phyloP scores from a whole-genome alignment of 495 filamentous ascomycete species.

The Talaromyces proteolyticus region DNA sequence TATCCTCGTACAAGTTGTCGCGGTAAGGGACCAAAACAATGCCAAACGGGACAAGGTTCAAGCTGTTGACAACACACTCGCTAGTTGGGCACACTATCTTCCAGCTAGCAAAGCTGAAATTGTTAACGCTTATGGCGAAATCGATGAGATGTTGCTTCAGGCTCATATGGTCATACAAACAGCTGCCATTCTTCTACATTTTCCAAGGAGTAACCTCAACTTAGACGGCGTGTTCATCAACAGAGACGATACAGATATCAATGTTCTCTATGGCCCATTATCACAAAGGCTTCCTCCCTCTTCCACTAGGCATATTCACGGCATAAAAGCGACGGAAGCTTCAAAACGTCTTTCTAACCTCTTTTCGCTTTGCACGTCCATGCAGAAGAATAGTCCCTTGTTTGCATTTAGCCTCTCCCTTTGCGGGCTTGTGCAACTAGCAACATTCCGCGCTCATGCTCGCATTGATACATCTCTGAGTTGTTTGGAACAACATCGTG shows the following conservation, averaged over 20 bases:
- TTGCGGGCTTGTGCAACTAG: slow-evolving; percentile 34
- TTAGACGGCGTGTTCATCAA: slow-evolving; percentile 17
- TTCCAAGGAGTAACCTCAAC: slow-evolving; percentile 31
- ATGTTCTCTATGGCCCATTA: slow-evolving; percentile 23
- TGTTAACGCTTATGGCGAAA: slow-evolving; percentile 36
- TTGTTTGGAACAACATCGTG: slow-evolving; percentile 36
- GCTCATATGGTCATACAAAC: slow-evolving; percentile 34
- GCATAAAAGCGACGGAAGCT: slow-evolving; percentile 38
- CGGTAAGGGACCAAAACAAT: slow-evolving; percentile 19
- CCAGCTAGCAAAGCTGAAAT: slow-evolving; percentile 34
- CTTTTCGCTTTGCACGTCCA: slow-evolving; percentile 30
- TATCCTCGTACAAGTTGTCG: slow-evolving; percentile 29
- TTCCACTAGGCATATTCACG: slow-evolving; percentile 30
- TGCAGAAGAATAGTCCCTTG: slow-evolving; percentile 32
- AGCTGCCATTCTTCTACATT: slow-evolving; percentile 36
- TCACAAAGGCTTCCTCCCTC: slow-evolving; percentile 21
- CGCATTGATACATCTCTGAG: slow-evolving; percentile 16
- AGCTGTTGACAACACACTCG: slow-evolving; percentile 37
- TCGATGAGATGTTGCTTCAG: slow-evolving; percentile 43
- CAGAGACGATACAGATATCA: slow-evolving; percentile 10
- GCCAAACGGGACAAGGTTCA: slow-evolving; percentile 35
- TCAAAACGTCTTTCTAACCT: slow-evolving; percentile 31
- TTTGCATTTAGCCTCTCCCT: slow-evolving; percentile 25
- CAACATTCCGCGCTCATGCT: slow-evolving; percentile 24
- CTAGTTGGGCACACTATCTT: slow-evolving; percentile 39